Evolutionary conservation across 441 rosid species (phyloP).

Genomic region (Populus hybrid): DNA sequence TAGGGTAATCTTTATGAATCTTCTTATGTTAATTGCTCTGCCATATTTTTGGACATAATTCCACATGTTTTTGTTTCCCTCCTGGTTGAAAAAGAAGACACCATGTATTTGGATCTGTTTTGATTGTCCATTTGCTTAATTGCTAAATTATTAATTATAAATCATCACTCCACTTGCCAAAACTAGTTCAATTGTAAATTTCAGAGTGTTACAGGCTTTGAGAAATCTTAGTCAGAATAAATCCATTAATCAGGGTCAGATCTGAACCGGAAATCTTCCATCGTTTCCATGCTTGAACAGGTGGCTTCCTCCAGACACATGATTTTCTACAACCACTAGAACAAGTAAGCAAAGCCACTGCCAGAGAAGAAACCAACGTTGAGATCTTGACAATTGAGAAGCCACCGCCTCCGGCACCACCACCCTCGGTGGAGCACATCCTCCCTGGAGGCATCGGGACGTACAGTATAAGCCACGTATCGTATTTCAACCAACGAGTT

Average conservation of each 20-base stretch:
- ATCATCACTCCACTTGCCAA: not conserved
- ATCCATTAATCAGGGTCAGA: not conserved
- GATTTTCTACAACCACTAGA: slow-evolving; percentile 80
- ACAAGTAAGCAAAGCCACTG: slow-evolving; percentile 39
- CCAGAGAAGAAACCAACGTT: slow-evolving; percentile 47
- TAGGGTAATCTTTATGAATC: not conserved
- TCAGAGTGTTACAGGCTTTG: not conserved
- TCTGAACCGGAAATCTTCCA: not conserved
- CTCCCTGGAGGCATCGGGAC: slow-evolving; percentile 96
- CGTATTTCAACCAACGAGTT: slow-evolving; percentile 51
- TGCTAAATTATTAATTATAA: not conserved
- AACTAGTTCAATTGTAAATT: not conserved
- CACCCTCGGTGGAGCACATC: slow-evolving; percentile 51
- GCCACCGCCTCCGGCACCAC: slow-evolving; percentile 58
- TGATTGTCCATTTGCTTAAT: not conserved
- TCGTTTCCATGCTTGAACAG: slow-evolving; percentile 32
- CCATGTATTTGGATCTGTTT: not conserved
- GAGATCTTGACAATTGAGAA: slow-evolving; percentile 42
- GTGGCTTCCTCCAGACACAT: slow-evolving; percentile 61
- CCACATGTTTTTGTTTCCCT: not conserved
- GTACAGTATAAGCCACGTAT: slow-evolving; percentile 69
- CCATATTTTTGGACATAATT: not conserved
- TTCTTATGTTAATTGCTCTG: not conserved
- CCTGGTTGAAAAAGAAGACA: not conserved
- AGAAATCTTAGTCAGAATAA: not conserved